These are phyloP conservation scores for Rhodamnia rubescens DNA, from an alignment of 345 rosid species.

Conservation along the genomic window DNA sequence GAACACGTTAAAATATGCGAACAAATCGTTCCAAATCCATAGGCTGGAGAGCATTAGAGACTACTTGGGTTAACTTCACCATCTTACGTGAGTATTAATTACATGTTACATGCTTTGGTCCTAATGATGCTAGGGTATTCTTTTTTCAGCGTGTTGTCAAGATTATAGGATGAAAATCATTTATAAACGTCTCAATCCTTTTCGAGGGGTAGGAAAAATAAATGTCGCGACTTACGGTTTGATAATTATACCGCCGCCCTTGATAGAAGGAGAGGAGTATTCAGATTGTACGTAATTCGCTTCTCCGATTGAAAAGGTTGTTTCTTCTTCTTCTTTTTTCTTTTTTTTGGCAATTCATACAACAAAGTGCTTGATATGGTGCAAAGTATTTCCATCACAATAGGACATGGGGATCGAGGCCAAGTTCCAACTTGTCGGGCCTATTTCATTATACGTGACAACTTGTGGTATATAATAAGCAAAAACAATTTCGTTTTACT, in stretches of 20 bases:
- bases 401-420: not conserved
- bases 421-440: not conserved
- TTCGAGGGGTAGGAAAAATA: not conserved
- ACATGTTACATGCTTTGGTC: too few species aligned
- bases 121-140: too few species aligned
- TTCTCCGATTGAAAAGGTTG: not conserved
- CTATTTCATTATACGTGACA: not conserved
- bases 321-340: not conserved
- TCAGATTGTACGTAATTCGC: not conserved
- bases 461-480: not conserved
- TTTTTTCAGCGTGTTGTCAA: too few species aligned
- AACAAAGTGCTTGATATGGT: not conserved
- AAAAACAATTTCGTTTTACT: not conserved
- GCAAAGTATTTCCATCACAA: not conserved
- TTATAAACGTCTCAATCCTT: too few species aligned
- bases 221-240: not conserved
- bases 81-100: too few species aligned
- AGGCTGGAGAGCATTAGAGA: too few species aligned
- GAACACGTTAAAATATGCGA: too few species aligned
- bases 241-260: not conserved
- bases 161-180: too few species aligned
- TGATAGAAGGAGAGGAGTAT: not conserved
- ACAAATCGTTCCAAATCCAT: too few species aligned
- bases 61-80: too few species aligned
- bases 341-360: not conserved